Base-by-base conservation (phyloP, 208 protist species). In the Blechomonas ayalai region DNA sequence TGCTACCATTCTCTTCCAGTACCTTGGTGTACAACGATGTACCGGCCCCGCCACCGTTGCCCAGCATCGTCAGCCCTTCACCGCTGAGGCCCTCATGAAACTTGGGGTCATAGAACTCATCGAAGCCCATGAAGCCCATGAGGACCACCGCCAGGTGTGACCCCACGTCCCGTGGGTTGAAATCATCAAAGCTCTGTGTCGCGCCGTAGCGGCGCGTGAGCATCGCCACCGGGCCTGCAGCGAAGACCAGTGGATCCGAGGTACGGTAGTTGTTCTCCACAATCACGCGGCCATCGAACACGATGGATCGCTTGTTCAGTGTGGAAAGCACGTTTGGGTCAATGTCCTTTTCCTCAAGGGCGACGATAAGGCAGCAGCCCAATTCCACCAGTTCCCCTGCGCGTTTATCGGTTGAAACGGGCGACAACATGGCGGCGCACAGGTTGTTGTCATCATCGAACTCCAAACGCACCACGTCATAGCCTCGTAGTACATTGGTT, bases 241-340 rank as follows among this genome's bases (percentile, higher is more conserved):
- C 82, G 39, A 87, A 83, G 33, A 96, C 68, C 18, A 52, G 42
- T 6, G 73, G 65, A 47, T 95, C 74, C n/a, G 78, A 92, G 9
- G 90, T 95, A 48, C 72, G 66, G 48, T 94, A 96, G 43, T 84
- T 73, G 8, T 71, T 67, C 43, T 91, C 81, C 3, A 96, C 82
- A 66, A 95, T 95, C 15, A 96, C 76, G 40, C 90, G 82, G 20
- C 90, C 90, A 54, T 96, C 90, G 59, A 96, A 95, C 7, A 96
- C 90, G 41, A 96, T 92, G 34, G 79, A 87, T 22, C 84, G 69
- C 63, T 91, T 86, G 55, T 94, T 93, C 27, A 96, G 59, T 18
- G 86, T 79, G 0, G 80, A 80, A 18, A 96, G 68, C 13, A 96
- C 65, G 44, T 77, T 70, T 18, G 62, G 60, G 66, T 96, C 80